Evolutionary conservation across 805 yeast genomes (phyloP).

Genomic region (Yamadazyma phyllophila): DNA sequence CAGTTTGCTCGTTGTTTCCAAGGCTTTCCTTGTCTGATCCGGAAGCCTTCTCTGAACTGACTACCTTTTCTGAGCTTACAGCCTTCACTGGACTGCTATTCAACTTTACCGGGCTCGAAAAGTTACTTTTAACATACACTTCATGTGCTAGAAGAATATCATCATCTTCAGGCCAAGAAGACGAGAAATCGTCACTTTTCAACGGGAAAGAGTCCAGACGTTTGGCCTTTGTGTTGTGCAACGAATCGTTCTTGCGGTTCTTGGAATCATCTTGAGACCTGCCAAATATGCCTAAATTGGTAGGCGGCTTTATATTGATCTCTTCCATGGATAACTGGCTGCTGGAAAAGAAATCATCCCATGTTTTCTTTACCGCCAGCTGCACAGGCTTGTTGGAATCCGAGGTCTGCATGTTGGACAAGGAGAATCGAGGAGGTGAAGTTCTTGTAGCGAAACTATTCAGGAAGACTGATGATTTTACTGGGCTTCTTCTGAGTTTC

Average conservation of each 20-base stretch:
- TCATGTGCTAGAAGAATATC: constrained; percentile 4
- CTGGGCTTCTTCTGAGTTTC: not conserved
- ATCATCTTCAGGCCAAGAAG: constrained; percentile 2
- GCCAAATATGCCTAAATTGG: too few species aligned
- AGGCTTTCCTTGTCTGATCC: too few species aligned
- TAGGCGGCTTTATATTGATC: not conserved
- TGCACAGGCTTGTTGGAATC: not conserved
- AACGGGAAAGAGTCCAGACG: not conserved
- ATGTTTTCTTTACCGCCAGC: not conserved
- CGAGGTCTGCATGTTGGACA: not conserved
- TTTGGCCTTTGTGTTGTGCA: too few species aligned
- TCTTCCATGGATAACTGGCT: constrained; percentile 1
- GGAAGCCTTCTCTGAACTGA: too few species aligned
- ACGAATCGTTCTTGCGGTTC: not conserved
- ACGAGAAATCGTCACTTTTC: not conserved
- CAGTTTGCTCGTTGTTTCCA: not conserved
- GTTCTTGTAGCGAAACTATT: not conserved
- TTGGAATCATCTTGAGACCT: not conserved
- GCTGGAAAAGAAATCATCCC: constrained; percentile 2
- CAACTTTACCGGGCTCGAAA: not conserved
- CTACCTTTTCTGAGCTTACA: too few species aligned
- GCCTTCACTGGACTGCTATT: not conserved
- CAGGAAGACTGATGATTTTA: not conserved
- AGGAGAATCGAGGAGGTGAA: not conserved
- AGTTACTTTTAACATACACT: not conserved